phyloP scores from a whole-genome alignment of 192 early-diverging fungal species.

The Coemansia sp. region DNA sequence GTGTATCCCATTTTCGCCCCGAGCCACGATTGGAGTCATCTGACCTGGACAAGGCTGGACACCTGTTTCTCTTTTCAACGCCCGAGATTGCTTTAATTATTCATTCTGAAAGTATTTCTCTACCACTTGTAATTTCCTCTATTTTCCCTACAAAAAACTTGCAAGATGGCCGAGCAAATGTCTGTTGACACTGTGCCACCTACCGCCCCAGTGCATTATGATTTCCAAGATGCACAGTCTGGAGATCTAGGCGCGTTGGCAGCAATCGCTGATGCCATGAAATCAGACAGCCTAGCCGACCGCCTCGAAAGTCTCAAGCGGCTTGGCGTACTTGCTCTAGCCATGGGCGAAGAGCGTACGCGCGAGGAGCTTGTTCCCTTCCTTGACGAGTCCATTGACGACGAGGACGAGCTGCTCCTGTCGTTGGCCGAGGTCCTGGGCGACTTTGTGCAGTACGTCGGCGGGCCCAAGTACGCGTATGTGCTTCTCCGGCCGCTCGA shows the following conservation, averaged over 20 bases:
- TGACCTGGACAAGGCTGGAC: too few relatives aligned
- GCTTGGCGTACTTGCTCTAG: constrained; percentile 64
- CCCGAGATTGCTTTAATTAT: neutral
- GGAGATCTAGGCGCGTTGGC: constrained; percentile 50
- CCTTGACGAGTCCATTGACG: constrained; percentile 98
- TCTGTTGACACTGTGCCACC: constrained; percentile 49
- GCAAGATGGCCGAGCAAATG: constrained; percentile 51
- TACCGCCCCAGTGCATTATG: constrained; percentile 28
- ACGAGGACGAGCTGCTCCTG: constrained; percentile 96
- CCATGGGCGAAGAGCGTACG: constrained; percentile 92
- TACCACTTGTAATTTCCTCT: neutral
- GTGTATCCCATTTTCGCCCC: neutral
- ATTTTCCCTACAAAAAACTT: neutral
- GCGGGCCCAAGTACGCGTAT: constrained; percentile 83
- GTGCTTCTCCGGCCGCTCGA: constrained; percentile 89
- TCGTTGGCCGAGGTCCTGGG: constrained; percentile 94
- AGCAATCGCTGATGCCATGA: constrained; percentile 54
- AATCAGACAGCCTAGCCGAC: constrained; percentile 53
- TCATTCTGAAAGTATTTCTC: neutral
- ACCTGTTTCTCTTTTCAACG: neutral
- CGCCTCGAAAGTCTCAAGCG: constrained; percentile 55
- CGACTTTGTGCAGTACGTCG: constrained; percentile 87
- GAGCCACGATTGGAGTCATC: neutral
- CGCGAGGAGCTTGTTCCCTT: constrained; percentile 97
- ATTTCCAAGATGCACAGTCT: constrained; percentile 50